phyloP scores from a whole-genome alignment of 345 rosid species.

The Cardiospermum halicacabum region DNA sequence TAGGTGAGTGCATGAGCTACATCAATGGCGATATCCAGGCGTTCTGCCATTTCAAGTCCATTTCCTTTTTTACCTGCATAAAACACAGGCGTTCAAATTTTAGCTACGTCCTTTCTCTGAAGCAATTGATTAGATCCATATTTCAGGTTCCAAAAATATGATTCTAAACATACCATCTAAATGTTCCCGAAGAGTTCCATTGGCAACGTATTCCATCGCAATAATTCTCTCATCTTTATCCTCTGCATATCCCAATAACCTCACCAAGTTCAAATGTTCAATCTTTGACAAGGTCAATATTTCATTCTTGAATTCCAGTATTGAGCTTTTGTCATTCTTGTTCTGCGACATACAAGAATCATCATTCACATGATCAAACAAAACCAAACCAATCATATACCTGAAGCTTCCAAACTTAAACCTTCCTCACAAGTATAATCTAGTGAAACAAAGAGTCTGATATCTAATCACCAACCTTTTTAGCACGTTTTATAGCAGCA shows the following conservation, averaged over 20 bases:
- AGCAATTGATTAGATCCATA: neutral
- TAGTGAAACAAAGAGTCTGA: neutral
- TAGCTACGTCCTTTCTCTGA: neutral
- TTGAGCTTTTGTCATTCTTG: slow-evolving; percentile 34
- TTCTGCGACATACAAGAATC: slow-evolving; percentile 43
- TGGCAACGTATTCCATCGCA: slow-evolving; percentile 70
- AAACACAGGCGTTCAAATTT: neutral
- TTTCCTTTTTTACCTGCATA: slow-evolving; percentile 53
- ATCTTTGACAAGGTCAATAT: slow-evolving; percentile 76
- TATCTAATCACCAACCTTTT: slow-evolving; percentile 42
- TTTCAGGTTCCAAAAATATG: neutral
- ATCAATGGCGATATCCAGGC: slow-evolving; percentile 87
- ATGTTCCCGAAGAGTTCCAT: slow-evolving; percentile 82
- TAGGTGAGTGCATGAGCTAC: slow-evolving; percentile 92
- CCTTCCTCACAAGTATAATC: neutral
- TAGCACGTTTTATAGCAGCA: slow-evolving; percentile 84
- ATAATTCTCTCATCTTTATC: slow-evolving; percentile 62
- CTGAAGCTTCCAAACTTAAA: neutral
- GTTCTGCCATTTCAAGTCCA: slow-evolving; percentile 69
- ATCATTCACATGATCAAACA: slow-evolving; percentile 6
- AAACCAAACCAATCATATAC: neutral
- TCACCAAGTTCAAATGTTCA: slow-evolving; percentile 86
- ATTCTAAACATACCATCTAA: slow-evolving; percentile 62
- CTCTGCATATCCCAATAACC: slow-evolving; percentile 68
- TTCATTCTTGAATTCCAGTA: slow-evolving; percentile 78